Evolutionary conservation across 495 filamentous ascomycete genomes (phyloP), one percentile per base, ranked within the genome.

Genomic region (Thermothielavioides terrestris): DNA sequence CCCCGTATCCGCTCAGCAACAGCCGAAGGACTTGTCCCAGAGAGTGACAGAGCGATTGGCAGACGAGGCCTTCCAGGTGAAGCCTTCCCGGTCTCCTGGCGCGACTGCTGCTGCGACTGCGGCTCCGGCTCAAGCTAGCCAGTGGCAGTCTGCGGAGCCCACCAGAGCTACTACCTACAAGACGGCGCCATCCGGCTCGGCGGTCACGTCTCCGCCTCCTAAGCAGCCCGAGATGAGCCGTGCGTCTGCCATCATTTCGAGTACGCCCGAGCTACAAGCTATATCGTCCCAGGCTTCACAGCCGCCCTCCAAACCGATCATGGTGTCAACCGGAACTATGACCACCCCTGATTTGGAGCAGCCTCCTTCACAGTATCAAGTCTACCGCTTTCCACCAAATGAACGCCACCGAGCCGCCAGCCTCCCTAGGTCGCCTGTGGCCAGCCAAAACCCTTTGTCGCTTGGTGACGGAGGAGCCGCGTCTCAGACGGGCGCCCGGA

Each of bases 281-380:
- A 74, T 76, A 43, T 68, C 74, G 21, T 69, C 74, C 6, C 63
- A 69, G 42, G 53, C 68, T 10, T 58, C 68, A n/a, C 73, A 75
- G 54, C 74, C 81, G 3, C 71, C 73, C 20, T 77, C 83, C 28
- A 75, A 73, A 45, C 81, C 84, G 5, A 50, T 59, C 6, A 94
- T 92, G 84, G 82, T 95, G n/a, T 96, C 92, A 3, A 92, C 83
- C 11, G 92, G 90, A 27, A 94, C 88, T 2, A 94, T 94, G 86
- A 95, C 91, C 21, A 84, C 80, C 17, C 73, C 86, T 7, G 74
- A 78, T n/a, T 77, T 82, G 27, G 50, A 52, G 20, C 79, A 65
- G 20, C 70, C 75, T 50, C 21, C 25, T 2, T 9, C 47, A 12
- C 23, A 9, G 20, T 21, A 76, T 23, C 78, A 79, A n/a, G 74